Base-by-base conservation (phyloP, 2,329 filamentous ascomycete genomes). In the Triangularia verruculosa region DNA sequence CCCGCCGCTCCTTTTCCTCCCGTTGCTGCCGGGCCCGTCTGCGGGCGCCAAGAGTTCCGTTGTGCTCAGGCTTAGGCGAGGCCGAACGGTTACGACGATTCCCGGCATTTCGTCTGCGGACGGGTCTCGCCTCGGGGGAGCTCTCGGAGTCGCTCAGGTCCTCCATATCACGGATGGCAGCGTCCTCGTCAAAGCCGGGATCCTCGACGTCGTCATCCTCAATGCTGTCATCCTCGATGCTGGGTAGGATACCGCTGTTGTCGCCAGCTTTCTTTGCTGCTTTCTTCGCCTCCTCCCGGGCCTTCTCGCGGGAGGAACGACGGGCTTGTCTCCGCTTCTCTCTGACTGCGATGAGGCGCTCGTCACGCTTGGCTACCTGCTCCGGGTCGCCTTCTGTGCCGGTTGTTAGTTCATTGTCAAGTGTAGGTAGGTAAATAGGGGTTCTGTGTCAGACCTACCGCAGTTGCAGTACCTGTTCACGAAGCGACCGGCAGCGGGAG, bases 401-500 rank as follows among this genome's bases (percentile, higher is more conserved):
- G 32, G 32, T 12, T n/a, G 32, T 34, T n/a, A 34, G 32, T 4
- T 34, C 4, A 2, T 34, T 9, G 15, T 34, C 9, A 13, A 13
- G 11, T 34, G 32, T 4, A 13, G 32, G 32, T 9, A 12, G 32
- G 11, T 13, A 9, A 12, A 12, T 34, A 13, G 32, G 11, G n/a
- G n/a, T n/a, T n/a, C n/a, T n/a, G n/a, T n/a, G n/a, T n/a, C n/a
- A 34, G 6, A 43, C 34, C 2, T 20, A 43, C 65, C 65, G 17
- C 25, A 22, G 12, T n/a, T 28, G 30, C 20, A 62, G 24, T 65
- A 67, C 30, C 53, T 59, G 0, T 22, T 7, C 25, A 13, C 17
- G 1, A 63, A 47, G 2, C 43, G 55, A 56, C 63, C 59, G 1
- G 58, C 64, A 15, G 68, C 61, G 4, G 66, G 73, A 0, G 74